Evolutionary conservation across 768 basidiomycete genomes (phyloP), one percentile per base, ranked within the genome.

Genomic region (Amanita fuliginea): DNA sequence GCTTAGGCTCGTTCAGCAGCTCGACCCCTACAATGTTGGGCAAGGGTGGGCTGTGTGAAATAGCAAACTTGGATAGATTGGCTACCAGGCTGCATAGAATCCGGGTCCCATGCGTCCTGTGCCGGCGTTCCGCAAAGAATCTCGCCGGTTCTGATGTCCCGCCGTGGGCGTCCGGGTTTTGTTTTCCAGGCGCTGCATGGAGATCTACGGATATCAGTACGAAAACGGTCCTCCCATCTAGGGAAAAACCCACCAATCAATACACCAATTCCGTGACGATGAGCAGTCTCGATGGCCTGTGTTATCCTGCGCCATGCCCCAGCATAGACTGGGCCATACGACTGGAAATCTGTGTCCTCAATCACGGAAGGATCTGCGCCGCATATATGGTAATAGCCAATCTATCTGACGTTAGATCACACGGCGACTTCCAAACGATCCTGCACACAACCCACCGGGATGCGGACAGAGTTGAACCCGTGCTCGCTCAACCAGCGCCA

Each of bases 161-260:
- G 5, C 77, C 71, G 56, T 87, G 84, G 1, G 80, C 60, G 59
- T 83, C 82, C 22, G 66, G 61, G 56, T 86, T 88, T 56, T 87
- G 86, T 57, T 83, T 85, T 7, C 85, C 85, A 0, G 83, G 81
- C 0, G 81, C 84, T 16, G 83, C 77, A 53, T 86, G 85, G 3
- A 87, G 70, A 62, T 86, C 85, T 84, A 52, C 47, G 43, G 42
- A 33, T 32, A 34, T 16, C 34, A 5, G 24, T 3, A 43, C 30
- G 13, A 30, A 16, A 9, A 16, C n/a, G 14, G 22, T 24, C 22
- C 2, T 24, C 11, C 3, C 19, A 9, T 18, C 5, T 28, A 18
- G 13, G 21, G 28, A 2, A 28, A 2, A 28, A 59, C 71, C 9
- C 44, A 83, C 83, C 83, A 42, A 91, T 67, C 14, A 90, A 66